Percentiles rank a stretch among this genome's conserved stretches.
phyloP scores from a whole-genome alignment of 345 rosid species.

The Brassica rapa region DNA sequence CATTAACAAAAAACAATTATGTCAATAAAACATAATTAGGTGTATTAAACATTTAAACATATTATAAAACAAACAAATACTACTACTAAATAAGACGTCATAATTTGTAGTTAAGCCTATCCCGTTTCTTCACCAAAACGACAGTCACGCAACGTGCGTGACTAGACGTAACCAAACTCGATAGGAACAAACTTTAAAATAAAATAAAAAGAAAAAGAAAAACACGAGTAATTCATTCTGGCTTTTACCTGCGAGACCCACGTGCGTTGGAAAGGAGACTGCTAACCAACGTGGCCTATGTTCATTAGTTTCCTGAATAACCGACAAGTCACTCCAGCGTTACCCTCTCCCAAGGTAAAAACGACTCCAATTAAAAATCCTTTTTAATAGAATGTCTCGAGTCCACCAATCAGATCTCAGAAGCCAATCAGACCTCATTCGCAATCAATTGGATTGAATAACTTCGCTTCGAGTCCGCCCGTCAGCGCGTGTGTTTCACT shows the following conservation, averaged over 20 bases:
- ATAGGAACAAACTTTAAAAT: conserved; percentile 12
- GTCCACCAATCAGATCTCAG: conserved; percentile 39
- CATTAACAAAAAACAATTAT: background rate
- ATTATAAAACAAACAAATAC: background rate
- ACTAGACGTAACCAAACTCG: conserved; percentile 39
- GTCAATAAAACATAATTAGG: background rate
- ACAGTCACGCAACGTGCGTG: conserved; percentile 43
- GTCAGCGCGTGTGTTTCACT: conserved; percentile 16
- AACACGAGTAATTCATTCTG: conserved; percentile 27
- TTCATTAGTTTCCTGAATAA: conserved; percentile 13
- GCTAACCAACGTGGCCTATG: conserved; percentile 33
- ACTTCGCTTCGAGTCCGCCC: conserved; percentile 26
- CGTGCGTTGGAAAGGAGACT: conserved; percentile 33
- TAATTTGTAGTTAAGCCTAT: conserved; percentile 20
- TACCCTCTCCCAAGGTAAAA: background rate
- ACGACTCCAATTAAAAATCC: conserved; percentile 1
- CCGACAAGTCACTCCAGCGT: conserved; percentile 25
- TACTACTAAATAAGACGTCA: conserved; percentile 17
- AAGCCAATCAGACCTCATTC: background rate
- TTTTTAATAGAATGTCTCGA: conserved; percentile 27
- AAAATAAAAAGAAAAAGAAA: background rate
- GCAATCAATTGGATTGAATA: background rate
- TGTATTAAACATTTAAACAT: background rate
- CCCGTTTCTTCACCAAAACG: conserved; percentile 37
- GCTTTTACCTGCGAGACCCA: conserved; percentile 41